phyloP scores from a whole-genome alignment of 75 land plant species.

The Selaginella moellendorffii region DNA sequence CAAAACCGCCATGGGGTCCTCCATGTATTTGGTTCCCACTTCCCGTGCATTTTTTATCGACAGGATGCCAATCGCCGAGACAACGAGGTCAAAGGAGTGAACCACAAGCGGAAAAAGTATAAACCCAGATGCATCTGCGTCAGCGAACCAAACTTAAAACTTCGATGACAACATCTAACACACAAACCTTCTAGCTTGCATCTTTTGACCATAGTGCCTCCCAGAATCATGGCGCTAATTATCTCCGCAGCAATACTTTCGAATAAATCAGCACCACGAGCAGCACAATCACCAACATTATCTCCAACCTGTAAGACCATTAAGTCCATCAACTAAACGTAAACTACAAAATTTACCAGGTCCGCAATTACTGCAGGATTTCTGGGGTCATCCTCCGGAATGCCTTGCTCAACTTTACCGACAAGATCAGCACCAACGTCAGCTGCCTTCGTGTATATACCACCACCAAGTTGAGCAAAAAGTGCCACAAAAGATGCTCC shows the following conservation, averaged over 20 bases:
- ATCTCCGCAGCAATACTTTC: conserved; percentile 99
- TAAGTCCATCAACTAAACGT: not conserved
- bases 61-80: conserved; percentile 83
- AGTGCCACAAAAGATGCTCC: conserved; percentile 99
- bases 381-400: conserved; percentile 98
- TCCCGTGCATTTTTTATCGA: conserved; percentile 71
- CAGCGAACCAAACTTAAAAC: not conserved
- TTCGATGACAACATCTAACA: not conserved
- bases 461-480: conserved; percentile 98
- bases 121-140: conserved; percentile 96
- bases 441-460: conserved; percentile 97
- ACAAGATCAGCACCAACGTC: conserved; percentile 99
- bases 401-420: conserved; percentile 98
- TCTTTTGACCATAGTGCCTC: conserved; percentile 88
- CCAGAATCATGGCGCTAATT: conserved; percentile 99
- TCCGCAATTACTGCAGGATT: conserved; percentile 99
- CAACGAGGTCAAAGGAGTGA: conserved; percentile 92
- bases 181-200: conserved; percentile 87
- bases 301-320: conserved; percentile 66
- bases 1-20: conserved; percentile 97
- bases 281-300: conserved; percentile 99
- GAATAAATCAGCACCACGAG: conserved; percentile 97
- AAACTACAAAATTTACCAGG: conserved; percentile 39
- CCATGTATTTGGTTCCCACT: conserved; percentile 36
- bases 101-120: conserved; percentile 91